Conservation (phyloP, 768 basidiomycete species). For the Boletus pseudopeckii region DNA sequence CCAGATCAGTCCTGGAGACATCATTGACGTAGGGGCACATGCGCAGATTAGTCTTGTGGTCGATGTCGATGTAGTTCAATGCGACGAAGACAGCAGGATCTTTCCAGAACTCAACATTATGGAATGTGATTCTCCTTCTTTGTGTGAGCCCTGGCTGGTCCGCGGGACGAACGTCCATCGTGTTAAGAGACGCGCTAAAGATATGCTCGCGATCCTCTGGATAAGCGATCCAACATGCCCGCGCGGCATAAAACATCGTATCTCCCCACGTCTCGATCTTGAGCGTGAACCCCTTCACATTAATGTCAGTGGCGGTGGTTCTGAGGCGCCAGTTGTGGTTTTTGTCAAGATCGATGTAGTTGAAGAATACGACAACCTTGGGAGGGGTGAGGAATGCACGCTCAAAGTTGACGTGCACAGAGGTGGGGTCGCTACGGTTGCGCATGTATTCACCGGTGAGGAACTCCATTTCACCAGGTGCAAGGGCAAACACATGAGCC, state of each 20-base stretch:
- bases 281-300: slow-evolving; percentile 15
- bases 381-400: slow-evolving; percentile 15
- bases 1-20: slow-evolving; percentile 1
- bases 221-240: slow-evolving; percentile 19
- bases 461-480: slow-evolving; percentile 12
- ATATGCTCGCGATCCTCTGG: slow-evolving; percentile 19
- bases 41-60: slow-evolving; percentile 7
- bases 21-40: slow-evolving; percentile 9
- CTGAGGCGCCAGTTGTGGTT: slow-evolving; percentile 7
- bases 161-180: background rate
- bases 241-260: background rate
- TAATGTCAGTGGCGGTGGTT: slow-evolving; percentile 5
- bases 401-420: slow-evolving; percentile 9
- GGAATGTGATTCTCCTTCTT: slow-evolving; percentile 7
- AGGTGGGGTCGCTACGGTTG: background rate
- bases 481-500: slow-evolving; percentile 2
- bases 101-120: slow-evolving; percentile 8
- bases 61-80: slow-evolving; percentile 14
- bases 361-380: slow-evolving; percentile 14
- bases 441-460: slow-evolving; percentile 12
- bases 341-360: slow-evolving; percentile 9
- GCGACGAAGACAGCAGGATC: slow-evolving; percentile 17
- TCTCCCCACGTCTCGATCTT: slow-evolving; percentile 9
- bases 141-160: slow-evolving; percentile 3
- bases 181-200: slow-evolving; percentile 14